Evolutionary conservation across 192 early-diverging fungal genomes (phyloP).

Genomic region (Rhizophagus sp.): DNA sequence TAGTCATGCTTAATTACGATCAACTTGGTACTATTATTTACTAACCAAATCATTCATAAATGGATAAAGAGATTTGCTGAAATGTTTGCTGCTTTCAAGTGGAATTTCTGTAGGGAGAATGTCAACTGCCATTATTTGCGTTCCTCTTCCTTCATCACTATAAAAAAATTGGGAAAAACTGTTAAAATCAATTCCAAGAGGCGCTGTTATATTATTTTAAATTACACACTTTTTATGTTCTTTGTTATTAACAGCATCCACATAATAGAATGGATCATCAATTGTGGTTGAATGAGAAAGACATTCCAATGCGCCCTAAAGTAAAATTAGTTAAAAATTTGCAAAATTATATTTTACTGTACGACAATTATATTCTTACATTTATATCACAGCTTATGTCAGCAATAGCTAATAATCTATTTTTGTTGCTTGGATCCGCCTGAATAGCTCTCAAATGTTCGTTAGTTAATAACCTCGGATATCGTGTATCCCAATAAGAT

Average conservation of each 20-base stretch:
- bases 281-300: conserved; percentile 88
- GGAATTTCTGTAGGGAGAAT: conserved; percentile 97
- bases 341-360: not conserved
- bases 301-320: conserved; percentile 90
- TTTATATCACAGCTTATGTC: conserved; percentile 95
- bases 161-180: not conserved
- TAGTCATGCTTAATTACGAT: no score
- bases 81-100: conserved; percentile 90
- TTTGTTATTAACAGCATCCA: conserved; percentile 73
- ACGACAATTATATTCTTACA: conserved; percentile 39
- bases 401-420: conserved; percentile 80
- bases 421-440: conserved; percentile 56
- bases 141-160: conserved; percentile 73
- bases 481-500: conserved; percentile 89
- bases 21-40: not conserved
- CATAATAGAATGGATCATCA: conserved; percentile 89
- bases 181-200: conserved; percentile 2
- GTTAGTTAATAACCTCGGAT: conserved; percentile 87
- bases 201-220: conserved; percentile 20
- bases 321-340: not conserved
- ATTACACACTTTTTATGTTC: conserved; percentile 67
- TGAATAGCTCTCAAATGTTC: conserved; percentile 78
- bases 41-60: conserved; percentile 78
- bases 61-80: conserved; percentile 84
- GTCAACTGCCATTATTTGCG: conserved; percentile 98